Evolutionary conservation across 306 rosid species (phyloP), one percentile per base, ranked within the genome.

Genomic region (Fragaria ananassa): DNA sequence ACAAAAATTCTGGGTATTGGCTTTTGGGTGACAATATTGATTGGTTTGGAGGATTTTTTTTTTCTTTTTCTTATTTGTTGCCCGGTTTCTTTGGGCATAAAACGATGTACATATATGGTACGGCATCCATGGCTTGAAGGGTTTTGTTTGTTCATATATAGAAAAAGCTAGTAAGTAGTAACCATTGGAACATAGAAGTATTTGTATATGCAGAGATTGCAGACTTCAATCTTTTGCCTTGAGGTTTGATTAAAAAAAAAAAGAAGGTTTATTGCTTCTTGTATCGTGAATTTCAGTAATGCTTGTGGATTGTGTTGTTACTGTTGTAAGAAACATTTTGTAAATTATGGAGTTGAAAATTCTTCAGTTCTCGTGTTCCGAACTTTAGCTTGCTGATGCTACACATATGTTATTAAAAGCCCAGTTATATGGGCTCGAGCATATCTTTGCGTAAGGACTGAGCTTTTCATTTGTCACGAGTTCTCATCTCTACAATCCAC

Each of bases 131-230:
- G 45, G 68, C 44, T 63, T 70, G 75, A 69, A 76, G 68, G 54
- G 58, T 47, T 66, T 76, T 78, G 15, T 73, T 79, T 66, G 79
- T 35, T 54, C 68, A 54, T n/a, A 65, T 18, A 64, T 6, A 39
- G 7, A 34, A 45, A 45, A 34, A 61, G 35, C 42, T 60, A 60
- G 18, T 14, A 27, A 37, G 4, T 31, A 31, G 4, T 31, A 5
- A 5, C 17, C 4, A 12, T 51, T 37, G 68, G 31, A 23, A 27
- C 44, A 49, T 37, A 14, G 27, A 41, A 7, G 63, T 56, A 23
- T 34, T 54, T 17, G 74, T 68, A 39, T 19, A 31, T 23, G 62
- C 58, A 31, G 35, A 54, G 60, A 54, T 54, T 54, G 60, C 60
- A 66, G 39, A 51, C 37, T 49, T 50, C 4, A 75, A 34, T 23